Evolutionary conservation across 495 filamentous ascomycete genomes (phyloP).

Genomic region (Xylaria castorea): DNA sequence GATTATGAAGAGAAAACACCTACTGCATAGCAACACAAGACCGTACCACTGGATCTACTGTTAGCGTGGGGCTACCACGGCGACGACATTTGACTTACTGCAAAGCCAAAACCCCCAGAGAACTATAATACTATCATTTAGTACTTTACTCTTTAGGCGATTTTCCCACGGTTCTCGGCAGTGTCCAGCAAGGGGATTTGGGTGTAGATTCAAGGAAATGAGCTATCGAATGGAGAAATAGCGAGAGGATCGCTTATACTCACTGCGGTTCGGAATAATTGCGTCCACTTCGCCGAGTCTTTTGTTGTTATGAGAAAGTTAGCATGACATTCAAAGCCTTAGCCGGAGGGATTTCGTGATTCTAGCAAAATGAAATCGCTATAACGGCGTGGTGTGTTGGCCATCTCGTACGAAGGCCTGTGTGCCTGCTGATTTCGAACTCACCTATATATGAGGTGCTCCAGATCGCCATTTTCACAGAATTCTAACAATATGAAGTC

Average conservation of each 20-base stretch:
- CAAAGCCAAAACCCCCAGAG: conserved; percentile 36
- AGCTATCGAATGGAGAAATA: not conserved
- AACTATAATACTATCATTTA: conserved; percentile 10
- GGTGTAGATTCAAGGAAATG: not conserved
- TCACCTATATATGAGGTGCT: conserved; percentile 19
- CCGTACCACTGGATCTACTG: conserved; percentile 27
- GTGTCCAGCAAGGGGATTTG: not conserved
- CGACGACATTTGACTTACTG: conserved; percentile 23
- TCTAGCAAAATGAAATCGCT: not conserved
- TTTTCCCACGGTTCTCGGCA: not conserved
- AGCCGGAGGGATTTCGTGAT: not conserved
- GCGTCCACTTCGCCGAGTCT: not conserved
- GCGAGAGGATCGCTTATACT: not conserved
- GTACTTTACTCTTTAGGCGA: not conserved
- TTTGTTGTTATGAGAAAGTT: not conserved
- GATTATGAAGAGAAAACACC: not conserved
- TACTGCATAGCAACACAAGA: conserved; percentile 33
- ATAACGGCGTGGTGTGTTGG: not conserved
- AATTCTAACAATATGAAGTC: conserved; percentile 16
- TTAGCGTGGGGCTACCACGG: conserved; percentile 8
- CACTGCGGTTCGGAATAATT: conserved; percentile 26
- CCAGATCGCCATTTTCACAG: conserved; percentile 27
- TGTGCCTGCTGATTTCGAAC: not conserved
- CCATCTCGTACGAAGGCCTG: not conserved
- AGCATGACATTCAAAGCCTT: not conserved